phyloP scores from a whole-genome alignment of 192 early-diverging fungal species.

The Backusella luteola region DNA sequence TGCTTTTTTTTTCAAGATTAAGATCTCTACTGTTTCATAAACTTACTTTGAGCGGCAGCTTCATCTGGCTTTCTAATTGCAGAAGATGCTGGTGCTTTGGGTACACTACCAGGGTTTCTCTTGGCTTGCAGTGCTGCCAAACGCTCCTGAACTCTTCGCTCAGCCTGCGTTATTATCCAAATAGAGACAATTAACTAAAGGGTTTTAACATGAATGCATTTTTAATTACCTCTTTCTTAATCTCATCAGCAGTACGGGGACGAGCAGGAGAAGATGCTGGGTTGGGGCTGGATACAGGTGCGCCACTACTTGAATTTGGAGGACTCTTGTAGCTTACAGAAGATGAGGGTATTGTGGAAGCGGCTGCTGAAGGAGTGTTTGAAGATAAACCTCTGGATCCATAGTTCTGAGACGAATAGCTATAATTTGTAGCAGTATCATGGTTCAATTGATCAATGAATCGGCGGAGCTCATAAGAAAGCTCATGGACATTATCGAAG shows the following conservation, averaged over 20 bases:
- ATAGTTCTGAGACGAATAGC: neutral
- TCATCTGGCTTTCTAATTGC: slow-evolving; percentile 19
- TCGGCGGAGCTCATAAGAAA: slow-evolving; percentile 41
- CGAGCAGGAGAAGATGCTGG: slow-evolving; percentile 10
- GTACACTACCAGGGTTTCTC: slow-evolving; percentile 11
- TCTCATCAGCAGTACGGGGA: slow-evolving; percentile 37
- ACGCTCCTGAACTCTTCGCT: slow-evolving; percentile 37
- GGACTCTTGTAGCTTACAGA: neutral
- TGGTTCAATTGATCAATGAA: slow-evolving; percentile 48
- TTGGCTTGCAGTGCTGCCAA: slow-evolving; percentile 29
- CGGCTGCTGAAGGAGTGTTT: neutral
- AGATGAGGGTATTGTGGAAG: neutral
- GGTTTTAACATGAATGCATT: neutral
- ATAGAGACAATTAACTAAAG: neutral
- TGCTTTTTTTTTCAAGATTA: neutral
- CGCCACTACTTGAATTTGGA: neutral
- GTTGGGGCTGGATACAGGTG: neutral
- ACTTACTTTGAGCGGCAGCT: slow-evolving; percentile 26
- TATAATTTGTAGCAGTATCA: neutral
- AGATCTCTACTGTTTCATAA: neutral
- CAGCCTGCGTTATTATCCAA: slow-evolving; percentile 18
- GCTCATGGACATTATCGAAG: slow-evolving; percentile 43
- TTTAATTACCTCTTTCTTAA: slow-evolving; percentile 32
- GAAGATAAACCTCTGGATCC: neutral
- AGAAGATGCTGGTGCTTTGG: slow-evolving; percentile 18